A percentile compares a stretch with the other conserved stretches of the same genome.
Evolutionary conservation across 352 stramenopile species (phyloP).

Genomic region (Phytophthora podocarpi): DNA sequence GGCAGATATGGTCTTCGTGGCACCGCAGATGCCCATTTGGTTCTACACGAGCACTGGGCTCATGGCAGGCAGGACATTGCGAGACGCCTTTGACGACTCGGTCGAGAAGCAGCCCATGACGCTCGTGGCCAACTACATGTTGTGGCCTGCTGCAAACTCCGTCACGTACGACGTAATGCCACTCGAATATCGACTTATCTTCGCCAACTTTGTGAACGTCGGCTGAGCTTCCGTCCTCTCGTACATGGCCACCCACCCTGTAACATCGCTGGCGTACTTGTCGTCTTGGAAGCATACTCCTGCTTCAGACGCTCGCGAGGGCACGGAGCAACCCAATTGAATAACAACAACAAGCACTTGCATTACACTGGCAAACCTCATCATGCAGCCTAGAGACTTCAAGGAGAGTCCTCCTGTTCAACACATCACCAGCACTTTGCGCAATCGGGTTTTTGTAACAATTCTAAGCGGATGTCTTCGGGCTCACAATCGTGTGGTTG

Average conservation of each 20-base stretch:
- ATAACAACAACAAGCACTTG: background rate
- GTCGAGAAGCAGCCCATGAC: conserved; percentile 35
- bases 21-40: conserved; percentile 32
- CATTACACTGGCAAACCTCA: too few species aligned
- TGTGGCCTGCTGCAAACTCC: conserved; percentile 40
- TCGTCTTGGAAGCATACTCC: background rate
- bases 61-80: conserved; percentile 32
- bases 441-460: conserved; percentile 25
- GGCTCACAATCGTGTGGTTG: conserved; percentile 18
- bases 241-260: conserved; percentile 31
- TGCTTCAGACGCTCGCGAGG: background rate
- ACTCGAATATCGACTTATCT: conserved; percentile 38
- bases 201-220: conserved; percentile 38
- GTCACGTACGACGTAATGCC: conserved; percentile 42
- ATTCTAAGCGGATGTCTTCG: conserved; percentile 2
- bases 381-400: background rate
- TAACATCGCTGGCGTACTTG: too few species aligned
- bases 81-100: conserved; percentile 27
- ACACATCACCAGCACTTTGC: conserved; percentile 13
- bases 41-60: conserved; percentile 38
- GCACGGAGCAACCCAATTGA: background rate
- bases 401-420: background rate
- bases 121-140: conserved; percentile 38
- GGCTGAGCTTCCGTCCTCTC: conserved; percentile 45
- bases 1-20: conserved; percentile 39